Evolutionary conservation across 805 yeast species (phyloP).

Genomic region (Spathaspora boniae): DNA sequence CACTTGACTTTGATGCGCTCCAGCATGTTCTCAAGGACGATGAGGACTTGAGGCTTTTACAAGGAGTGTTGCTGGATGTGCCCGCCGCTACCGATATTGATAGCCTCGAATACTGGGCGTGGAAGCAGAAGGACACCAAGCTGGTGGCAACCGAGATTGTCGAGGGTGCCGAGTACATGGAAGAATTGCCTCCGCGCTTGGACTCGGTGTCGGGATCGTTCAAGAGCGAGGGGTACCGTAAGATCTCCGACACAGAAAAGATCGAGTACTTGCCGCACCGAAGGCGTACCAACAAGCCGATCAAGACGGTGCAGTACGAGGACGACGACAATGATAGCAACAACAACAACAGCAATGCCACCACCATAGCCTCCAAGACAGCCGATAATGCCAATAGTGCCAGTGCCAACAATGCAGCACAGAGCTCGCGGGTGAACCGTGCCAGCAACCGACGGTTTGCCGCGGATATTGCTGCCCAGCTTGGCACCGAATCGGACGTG

Average conservation of each 20-base stretch:
- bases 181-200: conserved; percentile 25
- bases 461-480: conserved; percentile 81
- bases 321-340: conserved; percentile 43
- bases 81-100: conserved; percentile 12
- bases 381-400: conserved; percentile 1
- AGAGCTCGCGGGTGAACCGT: conserved; percentile 80
- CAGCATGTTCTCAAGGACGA: conserved; percentile 62
- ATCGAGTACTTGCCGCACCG: conserved; percentile 80
- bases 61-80: conserved; percentile 27
- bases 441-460: conserved; percentile 85
- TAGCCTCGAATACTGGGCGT: conserved; percentile 60
- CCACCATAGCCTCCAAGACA: conserved; percentile 7
- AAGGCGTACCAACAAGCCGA: conserved; percentile 57
- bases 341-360: conserved; percentile 5
- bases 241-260: conserved; percentile 71
- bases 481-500: conserved; percentile 79
- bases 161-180: conserved; percentile 28
- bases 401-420: conserved; percentile 22
- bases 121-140: conserved; percentile 46
- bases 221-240: conserved; percentile 68
- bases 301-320: conserved; percentile 68
- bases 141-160: conserved; percentile 17
- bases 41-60: conserved; percentile 64
- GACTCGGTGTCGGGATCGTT: conserved; percentile 57
- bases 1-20: conserved; percentile 44